Percentiles rank a stretch among this genome's conserved stretches.
Evolutionary conservation across 2,329 filamentous ascomycete genomes (phyloP).

Genomic region (Grosmannia serpens): DNA sequence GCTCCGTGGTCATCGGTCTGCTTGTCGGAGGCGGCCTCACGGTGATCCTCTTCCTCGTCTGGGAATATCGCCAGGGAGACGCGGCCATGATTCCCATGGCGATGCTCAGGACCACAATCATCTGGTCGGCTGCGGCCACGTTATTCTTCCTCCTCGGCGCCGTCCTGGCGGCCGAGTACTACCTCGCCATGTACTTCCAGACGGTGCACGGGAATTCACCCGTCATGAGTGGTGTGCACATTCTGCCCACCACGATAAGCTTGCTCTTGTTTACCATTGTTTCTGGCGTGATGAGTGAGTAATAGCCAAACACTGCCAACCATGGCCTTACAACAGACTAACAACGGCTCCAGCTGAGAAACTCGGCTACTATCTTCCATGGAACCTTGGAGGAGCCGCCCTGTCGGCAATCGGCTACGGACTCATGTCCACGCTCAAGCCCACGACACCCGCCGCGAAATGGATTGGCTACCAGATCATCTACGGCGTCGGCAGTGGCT

Average conservation of each 20-base stretch:
- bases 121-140: slow-evolving; percentile 4
- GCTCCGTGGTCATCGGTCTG: slow-evolving; percentile 26
- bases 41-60: slow-evolving; percentile 12
- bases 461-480: slow-evolving; percentile 15
- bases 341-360: not conserved
- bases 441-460: slow-evolving; percentile 1
- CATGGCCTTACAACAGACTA: not conserved
- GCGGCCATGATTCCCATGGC: slow-evolving; percentile 17
- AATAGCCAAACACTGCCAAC: not conserved
- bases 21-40: slow-evolving; percentile 26
- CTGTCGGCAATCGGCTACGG: slow-evolving; percentile 11
- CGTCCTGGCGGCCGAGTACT: slow-evolving; percentile 22
- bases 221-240: slow-evolving; percentile 17
- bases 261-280: slow-evolving; percentile 13
- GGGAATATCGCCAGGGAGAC: slow-evolving; percentile 16
- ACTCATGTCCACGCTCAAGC: slow-evolving; percentile 7
- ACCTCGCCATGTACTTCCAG: slow-evolving; percentile 22
- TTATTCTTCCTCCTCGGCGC: slow-evolving; percentile 20
- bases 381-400: slow-evolving; percentile 6
- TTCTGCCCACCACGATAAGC: slow-evolving; percentile 16
- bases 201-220: slow-evolving; percentile 4
- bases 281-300: slow-evolving; percentile 17
- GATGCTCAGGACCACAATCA: slow-evolving; percentile 10
- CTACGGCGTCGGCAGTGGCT: slow-evolving; percentile 9
- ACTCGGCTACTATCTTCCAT: slow-evolving; percentile 13